phyloP scores from a whole-genome alignment of 768 basidiomycete genomes.

The Pleurotus citrinopileatus region DNA sequence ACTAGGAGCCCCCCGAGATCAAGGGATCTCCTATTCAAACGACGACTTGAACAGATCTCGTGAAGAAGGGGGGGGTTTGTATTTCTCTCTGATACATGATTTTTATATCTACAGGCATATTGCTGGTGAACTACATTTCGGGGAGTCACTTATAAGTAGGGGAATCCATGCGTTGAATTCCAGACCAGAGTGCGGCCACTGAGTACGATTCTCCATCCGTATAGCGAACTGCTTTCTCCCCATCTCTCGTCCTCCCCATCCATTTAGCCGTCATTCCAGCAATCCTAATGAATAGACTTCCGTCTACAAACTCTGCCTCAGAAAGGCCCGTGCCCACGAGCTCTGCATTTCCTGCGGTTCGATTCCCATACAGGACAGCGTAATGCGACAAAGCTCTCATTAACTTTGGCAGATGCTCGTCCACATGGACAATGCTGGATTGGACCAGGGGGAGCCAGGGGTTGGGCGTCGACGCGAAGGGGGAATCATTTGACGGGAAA shows the following conservation, averaged over 20 bases:
- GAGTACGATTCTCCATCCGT: not conserved
- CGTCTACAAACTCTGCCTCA: conserved; percentile 49
- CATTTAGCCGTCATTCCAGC: conserved; percentile 46
- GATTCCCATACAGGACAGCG: conserved; percentile 39
- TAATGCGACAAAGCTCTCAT: conserved; percentile 50
- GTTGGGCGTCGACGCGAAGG: conserved; percentile 40
- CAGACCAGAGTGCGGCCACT: not conserved
- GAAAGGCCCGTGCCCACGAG: conserved; percentile 31
- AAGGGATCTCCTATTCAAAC: too few relatives aligned
- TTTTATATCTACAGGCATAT: too few relatives aligned
- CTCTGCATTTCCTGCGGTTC: conserved; percentile 20
- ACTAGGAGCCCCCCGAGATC: too few relatives aligned
- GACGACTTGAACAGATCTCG: too few relatives aligned
- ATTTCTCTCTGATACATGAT: too few relatives aligned
- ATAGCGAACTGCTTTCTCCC: conserved; percentile 14
- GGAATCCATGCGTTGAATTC: not conserved
- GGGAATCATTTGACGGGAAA: conserved; percentile 27
- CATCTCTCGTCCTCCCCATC: conserved; percentile 26
- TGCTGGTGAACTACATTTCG: too few relatives aligned
- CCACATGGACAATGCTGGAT: conserved; percentile 51
- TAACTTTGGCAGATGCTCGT: conserved; percentile 47
- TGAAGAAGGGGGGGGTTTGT: too few relatives aligned
- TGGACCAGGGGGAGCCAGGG: conserved; percentile 59
- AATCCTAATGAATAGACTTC: conserved; percentile 53
- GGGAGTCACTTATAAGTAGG: too few relatives aligned